Conservation (phyloP, 768 basidiomycete genomes). For the Collybiopsis luxurians region DNA sequence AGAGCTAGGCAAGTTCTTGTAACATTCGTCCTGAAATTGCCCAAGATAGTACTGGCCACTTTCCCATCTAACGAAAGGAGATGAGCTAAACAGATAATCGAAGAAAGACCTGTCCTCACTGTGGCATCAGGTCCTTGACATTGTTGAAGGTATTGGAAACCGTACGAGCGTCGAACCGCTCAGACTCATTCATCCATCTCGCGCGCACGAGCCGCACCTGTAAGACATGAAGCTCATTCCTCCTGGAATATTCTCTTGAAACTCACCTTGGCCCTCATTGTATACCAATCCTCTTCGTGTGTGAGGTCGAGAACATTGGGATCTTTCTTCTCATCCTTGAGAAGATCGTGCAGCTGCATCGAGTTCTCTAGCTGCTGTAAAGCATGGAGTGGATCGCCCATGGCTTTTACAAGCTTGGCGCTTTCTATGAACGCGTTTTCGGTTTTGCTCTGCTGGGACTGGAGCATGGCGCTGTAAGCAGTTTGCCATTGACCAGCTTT, state of each 20-base stretch:
- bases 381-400: constrained; percentile 80
- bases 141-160: constrained; percentile 59
- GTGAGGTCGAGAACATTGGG: constrained; percentile 56
- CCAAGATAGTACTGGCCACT: constrained; percentile 85
- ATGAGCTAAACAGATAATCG: background rate
- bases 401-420: constrained; percentile 79
- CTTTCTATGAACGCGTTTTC: constrained; percentile 86
- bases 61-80: constrained; percentile 58
- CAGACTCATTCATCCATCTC: constrained; percentile 91
- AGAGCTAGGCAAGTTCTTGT: constrained; percentile 44
- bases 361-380: constrained; percentile 82
- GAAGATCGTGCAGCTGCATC: constrained; percentile 52
- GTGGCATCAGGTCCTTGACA: constrained; percentile 47
- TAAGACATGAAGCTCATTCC: constrained; percentile 4
- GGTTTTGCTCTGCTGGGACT: constrained; percentile 73
- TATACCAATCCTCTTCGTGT: constrained; percentile 42
- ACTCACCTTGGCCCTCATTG: constrained; percentile 70
- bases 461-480: constrained; percentile 92
- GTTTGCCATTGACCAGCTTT: constrained; percentile 97
- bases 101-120: constrained; percentile 31
- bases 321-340: constrained; percentile 28
- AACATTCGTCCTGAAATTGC: constrained; percentile 81
- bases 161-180: constrained; percentile 65
- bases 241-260: constrained; percentile 5
- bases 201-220: constrained; percentile 81